Evolutionary conservation across 768 basidiomycete genomes (phyloP).

Genomic region (Panus rudis): DNA sequence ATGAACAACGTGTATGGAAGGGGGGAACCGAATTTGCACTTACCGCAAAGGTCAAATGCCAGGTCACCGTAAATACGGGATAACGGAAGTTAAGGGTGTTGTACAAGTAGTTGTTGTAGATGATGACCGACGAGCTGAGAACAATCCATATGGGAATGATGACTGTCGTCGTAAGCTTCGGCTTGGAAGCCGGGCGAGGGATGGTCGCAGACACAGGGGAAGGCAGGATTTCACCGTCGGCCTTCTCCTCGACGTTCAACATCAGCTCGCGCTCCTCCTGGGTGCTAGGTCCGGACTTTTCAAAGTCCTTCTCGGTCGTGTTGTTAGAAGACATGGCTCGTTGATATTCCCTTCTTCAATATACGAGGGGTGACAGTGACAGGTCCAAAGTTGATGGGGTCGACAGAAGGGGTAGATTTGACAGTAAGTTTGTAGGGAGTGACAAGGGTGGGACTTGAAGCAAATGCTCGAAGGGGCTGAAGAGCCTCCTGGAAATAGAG

Average conservation of each 20-base stretch:
- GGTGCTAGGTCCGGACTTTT: no score
- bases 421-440: no score
- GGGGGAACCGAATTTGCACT: conserved; percentile 17
- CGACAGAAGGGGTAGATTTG: no score
- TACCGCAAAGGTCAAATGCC: conserved; percentile 65
- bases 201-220: conserved; percentile 43
- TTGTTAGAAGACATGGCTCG: no score
- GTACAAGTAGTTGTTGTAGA: conserved; percentile 93
- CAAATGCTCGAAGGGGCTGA: no score
- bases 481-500: no score
- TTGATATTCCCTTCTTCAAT: no score
- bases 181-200: conserved; percentile 27
- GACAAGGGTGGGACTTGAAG: no score
- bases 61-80: conserved; percentile 92
- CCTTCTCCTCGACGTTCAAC: conserved; percentile 22
- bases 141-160: conserved; percentile 93
- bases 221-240: conserved; percentile 36
- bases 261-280: no score
- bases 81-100: conserved; percentile 77
- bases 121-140: conserved; percentile 84
- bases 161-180: conserved; percentile 54
- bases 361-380: no score
- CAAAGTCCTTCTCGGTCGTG: no score
- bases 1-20: background rate
- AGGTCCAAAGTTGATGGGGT: no score